phyloP scores from a whole-genome alignment of 2,329 filamentous ascomycete genomes.

The Berkeleyomyces rouxiae region DNA sequence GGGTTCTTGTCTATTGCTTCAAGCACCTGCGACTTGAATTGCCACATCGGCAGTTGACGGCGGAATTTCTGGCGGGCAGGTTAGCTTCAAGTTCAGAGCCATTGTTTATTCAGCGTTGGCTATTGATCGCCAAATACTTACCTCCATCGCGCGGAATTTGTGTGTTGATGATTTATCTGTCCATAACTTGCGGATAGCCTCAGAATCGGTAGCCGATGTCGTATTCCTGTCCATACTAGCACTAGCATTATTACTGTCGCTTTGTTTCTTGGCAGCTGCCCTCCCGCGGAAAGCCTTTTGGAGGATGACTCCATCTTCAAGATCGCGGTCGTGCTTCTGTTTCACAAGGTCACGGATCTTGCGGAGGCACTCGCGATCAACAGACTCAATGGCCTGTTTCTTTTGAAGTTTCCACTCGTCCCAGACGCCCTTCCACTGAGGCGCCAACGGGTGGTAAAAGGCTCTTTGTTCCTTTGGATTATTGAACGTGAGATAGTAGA shows the following conservation, averaged over 20 bases:
- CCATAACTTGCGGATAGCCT: slow-evolving; percentile 43
- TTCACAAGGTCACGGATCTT: slow-evolving; percentile 55
- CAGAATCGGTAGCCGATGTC: slow-evolving; percentile 24
- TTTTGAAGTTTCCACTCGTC: slow-evolving; percentile 55
- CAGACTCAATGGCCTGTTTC: slow-evolving; percentile 51
- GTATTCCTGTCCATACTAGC: slow-evolving; percentile 29
- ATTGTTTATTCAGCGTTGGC: neutral
- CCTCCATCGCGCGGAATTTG: slow-evolving; percentile 65
- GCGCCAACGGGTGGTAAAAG: slow-evolving; percentile 57
- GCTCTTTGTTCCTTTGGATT: slow-evolving; percentile 67
- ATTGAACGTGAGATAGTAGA: slow-evolving; percentile 68
- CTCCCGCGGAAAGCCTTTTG: slow-evolving; percentile 59
- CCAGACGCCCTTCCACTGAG: slow-evolving; percentile 75
- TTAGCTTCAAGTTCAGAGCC: slow-evolving; percentile 3
- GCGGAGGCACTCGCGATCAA: slow-evolving; percentile 52
- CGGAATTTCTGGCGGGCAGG: slow-evolving; percentile 34
- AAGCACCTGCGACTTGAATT: slow-evolving; percentile 63
- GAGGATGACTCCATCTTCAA: slow-evolving; percentile 59
- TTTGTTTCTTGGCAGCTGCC: slow-evolving; percentile 27
- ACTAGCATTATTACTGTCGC: slow-evolving; percentile 33
- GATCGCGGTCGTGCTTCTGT: slow-evolving; percentile 49
- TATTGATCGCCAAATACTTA: slow-evolving; percentile 21
- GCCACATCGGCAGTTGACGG: slow-evolving; percentile 77
- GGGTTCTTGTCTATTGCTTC: slow-evolving; percentile 62
- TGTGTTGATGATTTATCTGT: slow-evolving; percentile 36